Evolutionary conservation across 164 flowering plant genomes (phyloP), one percentile per base, ranked within the genome.

Genomic region (Aristolochia contorta): DNA sequence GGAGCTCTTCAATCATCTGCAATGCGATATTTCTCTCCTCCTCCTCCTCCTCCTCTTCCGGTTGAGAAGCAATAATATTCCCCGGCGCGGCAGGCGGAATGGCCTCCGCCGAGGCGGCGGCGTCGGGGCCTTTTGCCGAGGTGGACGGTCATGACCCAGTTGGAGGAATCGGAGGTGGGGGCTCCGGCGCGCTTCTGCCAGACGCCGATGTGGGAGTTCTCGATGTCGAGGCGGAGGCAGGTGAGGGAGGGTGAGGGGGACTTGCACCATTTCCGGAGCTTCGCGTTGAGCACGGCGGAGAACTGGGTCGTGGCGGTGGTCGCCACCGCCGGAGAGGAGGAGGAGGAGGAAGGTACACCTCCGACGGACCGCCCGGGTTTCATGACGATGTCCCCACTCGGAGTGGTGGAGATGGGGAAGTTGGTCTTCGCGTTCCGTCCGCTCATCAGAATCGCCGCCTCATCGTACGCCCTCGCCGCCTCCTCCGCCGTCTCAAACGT

Each of bases 171-270:
- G 0, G 91, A 69, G 9, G n/a, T n/a, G n/a, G 67, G 59, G 2
- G 77, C 20, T n/a, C 97, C 97, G 0, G 92, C 92, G 0, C 86
- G 72, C 61, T 87, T 87, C 60, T 90, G 97, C 97, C 97, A 87
- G 6, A 90, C 91, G 1, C 97, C 97, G 18, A 90, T 84, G 62
- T 84, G 79, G 8, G 91, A 79, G 50, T 72, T 84, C 62, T 87
- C 91, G 1, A 75, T 74, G 69, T 90, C 97, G 9, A 90, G 93
- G 73, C 96, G 71, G 21, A 90, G 71, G 59, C 97, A 90, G 4
- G 93, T 86, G 24, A 90, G 79, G 0, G 92, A 84, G 7, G 95
- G 91, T 7, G 87, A 75, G 0, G 76, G 82, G 49, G 75, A 75
- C 65, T 79, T 84, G 72, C 89, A 82, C 58, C 83, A 73, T 57